Percentiles rank a stretch among this genome's conserved stretches.
These are phyloP conservation scores for Fusarium mundagurra DNA, from an alignment of 2,329 filamentous ascomycete genomes.

Conservation along the genomic window DNA sequence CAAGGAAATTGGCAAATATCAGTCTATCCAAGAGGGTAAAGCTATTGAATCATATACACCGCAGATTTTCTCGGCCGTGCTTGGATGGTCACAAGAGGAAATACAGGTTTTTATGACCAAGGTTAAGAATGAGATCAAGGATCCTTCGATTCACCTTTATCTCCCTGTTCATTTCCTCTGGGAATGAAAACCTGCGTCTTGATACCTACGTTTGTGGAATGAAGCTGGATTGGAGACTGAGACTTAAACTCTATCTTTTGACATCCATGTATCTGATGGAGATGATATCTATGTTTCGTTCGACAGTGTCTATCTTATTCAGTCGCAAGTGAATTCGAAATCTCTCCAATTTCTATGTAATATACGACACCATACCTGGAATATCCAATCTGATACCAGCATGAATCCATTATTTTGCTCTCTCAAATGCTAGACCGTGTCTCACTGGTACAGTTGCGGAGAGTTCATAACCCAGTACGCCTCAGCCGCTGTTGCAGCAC, in stretches of 20 bases:
- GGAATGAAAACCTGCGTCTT: background rate
- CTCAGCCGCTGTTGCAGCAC: no score
- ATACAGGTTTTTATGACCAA: background rate
- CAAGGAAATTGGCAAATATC: background rate
- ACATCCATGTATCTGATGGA: background rate
- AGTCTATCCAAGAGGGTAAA: background rate
- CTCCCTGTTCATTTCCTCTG: background rate
- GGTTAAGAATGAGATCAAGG: background rate
- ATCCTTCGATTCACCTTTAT: background rate
- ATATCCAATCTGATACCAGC: background rate
- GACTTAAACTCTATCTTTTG: accelerated
- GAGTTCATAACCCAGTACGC: no score
- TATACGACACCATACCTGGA: background rate
- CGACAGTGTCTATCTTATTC: background rate
- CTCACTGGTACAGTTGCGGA: background rate
- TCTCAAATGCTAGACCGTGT: accelerated
- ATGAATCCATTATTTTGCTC: background rate
- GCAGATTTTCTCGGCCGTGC: background rate
- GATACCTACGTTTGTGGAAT: accelerated
- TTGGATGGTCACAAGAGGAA: background rate
- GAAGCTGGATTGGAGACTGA: background rate
- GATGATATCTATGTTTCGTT: background rate
- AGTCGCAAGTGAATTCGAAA: no score
- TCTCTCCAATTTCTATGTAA: background rate
- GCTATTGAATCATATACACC: background rate